Base-by-base conservation (phyloP, 2,329 filamentous ascomycete species). In the Cercospora berteroae region DNA sequence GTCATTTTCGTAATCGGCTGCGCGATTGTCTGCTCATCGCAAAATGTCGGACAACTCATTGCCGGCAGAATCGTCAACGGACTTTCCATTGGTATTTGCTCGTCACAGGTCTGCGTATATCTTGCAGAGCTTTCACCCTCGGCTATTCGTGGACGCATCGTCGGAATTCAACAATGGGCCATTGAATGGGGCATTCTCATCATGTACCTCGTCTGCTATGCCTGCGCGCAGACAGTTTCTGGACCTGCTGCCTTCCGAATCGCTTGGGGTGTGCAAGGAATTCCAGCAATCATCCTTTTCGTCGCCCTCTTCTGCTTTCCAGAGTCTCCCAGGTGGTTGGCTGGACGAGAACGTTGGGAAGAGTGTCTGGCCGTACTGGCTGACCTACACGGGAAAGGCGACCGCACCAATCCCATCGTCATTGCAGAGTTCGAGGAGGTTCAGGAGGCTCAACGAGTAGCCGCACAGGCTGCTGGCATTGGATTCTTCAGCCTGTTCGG, bases 141-240 rank as follows among this genome's bases (percentile, higher is more conserved):
- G 2, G 78, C 76, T 20, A 81, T 80, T 69, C 84, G 89, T 68
- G 89, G 89, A 20, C 84, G 87, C 50, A 82, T 93, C 39, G 89
- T 93, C n/a, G 87, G 88, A 66, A 85, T 87, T 48, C 89, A 92
- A 76, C 90, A 93, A 77, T 89, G 89, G 82, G 88, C 89, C 27
- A 92, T 93, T 68, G 90, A 90, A 72, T 75, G 74, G 74, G 73
- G 87, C 69, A 89, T 90, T 69, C 75, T 90, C 64, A 88, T 90
- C 79, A 89, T 90, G 86, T 90, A 89, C 81, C 88, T 74, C 74
- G 85, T 90, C 76, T 85, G 86, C 33, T 85, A 88, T 72, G 89
- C 87, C n/a, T 86, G 85, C 75, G 87, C 85, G 10, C 58, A 52
- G 27, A 67, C 64, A 16, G 42, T 68, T 50, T 29, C 55, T 39